Evolutionary conservation across 306 rosid species (phyloP), one percentile per base, ranked within the genome.

Genomic region (Cicer arietinum): DNA sequence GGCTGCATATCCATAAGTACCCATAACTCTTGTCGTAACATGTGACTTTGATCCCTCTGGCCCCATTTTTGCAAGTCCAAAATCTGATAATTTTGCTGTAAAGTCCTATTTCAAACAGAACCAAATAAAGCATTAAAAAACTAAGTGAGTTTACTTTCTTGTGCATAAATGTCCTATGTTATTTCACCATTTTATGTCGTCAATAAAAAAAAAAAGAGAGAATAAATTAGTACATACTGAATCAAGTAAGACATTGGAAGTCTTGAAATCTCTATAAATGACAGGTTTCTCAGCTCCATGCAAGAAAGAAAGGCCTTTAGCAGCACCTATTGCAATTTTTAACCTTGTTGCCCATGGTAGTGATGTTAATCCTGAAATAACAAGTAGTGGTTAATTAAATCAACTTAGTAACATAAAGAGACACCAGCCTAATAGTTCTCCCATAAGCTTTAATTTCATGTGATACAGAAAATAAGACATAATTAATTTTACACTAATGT

Each of bases 51-150:
- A 92, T 60, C 99, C 99, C 74, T 92, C 96, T 11, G 97, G 99
- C 37, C 99, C 97, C 97, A 94, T 89, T 82, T 86, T 92, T 48
- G 99, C 99, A 16, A 94, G 91, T 79, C 99, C 99, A 69, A 94
- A 94, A 84, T 94, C 99, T 1, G 99, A 94, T 63, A 94, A 79
- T 81, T 94, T 92, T n/a, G 97, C 95, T 10, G 89, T 88, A 67
- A 94, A 94, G 63, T 91, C 96, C 98, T 94, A 67, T 66, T 40
- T 58, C 63, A 60, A 20, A 75, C 41, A 73, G 13, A 70, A 50
- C 8, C 77, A 81, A 9, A 40, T 44, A 11, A 70, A 16, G 75
- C 79, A 47, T 17, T 39, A 30, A 30, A 62, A 35, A 71, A 51
- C n/a, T n/a, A 13, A 8, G 25, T 40, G 37, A 5, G 35, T 40